Base-by-base conservation (phyloP, 306 rosid species). In the Trifolium dubium region DNA sequence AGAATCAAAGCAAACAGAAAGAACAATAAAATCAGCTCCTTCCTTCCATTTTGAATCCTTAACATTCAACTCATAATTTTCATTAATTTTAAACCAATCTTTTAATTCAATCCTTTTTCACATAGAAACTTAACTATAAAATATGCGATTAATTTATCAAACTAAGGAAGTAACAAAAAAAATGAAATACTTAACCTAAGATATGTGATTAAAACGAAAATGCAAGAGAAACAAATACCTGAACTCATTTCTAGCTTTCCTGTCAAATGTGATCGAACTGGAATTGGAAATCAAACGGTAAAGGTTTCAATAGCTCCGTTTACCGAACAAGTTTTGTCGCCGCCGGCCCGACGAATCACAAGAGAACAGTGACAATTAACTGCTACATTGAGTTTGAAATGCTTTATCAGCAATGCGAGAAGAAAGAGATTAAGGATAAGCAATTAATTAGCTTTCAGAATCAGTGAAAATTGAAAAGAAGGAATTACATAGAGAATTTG, bases 191-290 rank as follows among this genome's bases (percentile, higher is more conserved):
- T 28, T 67, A 6, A 51, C 0, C 2, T 7, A 43, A 43, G 29
- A 44, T 29, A 43, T 67, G 56, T 5, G 71, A 64, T 9, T 44
- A 6, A 47, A 5, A 6, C 5, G 6, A 53, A 51, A 31, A 3
- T 12, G 23, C 17, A 60, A 69, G 55, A 49, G 32, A 39, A 54
- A 29, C 23, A n/a, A 64, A 50, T 70, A 83, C 89, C 93, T 78
- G 89, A 86, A 66, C 93, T 83, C 93, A 89, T 89, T 34, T 64
- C 64, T 62, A 62, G 68, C 32, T 35, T 34, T 40, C 3, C 29
- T 4, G n/a, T 18, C 10, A 56, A 74, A 23, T 23, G 23, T 23
- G 23, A 23, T 23, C 23, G 1, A 23, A 49, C 31, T 53, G 11
- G 4, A 56, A 28, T 37, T 31, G 19, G 43, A 11, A 73, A 53